These are phyloP conservation scores for Coprinopsis cinerea DNA, from an alignment of 768 basidiomycete species.

Conservation along the genomic window DNA sequence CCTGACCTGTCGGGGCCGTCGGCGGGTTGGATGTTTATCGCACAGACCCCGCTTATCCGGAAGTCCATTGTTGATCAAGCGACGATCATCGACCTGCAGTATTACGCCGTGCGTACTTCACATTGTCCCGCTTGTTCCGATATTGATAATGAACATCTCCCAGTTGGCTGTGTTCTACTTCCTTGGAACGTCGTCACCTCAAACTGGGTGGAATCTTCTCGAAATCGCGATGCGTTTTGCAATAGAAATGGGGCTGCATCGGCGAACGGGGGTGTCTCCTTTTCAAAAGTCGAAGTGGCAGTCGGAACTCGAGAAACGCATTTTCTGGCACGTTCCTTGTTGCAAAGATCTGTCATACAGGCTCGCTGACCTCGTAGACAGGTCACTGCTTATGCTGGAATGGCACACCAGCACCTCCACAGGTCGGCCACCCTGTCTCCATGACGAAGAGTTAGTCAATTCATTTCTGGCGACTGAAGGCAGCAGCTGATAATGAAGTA, in stretches of 20 bases:
- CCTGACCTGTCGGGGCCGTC: constrained; percentile 36
- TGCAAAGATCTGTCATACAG: background rate
- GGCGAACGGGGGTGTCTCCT: constrained; percentile 28
- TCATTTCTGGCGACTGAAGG: background rate
- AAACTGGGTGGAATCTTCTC: background rate
- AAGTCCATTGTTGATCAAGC: constrained; percentile 52
- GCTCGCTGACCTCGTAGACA: constrained; percentile 7
- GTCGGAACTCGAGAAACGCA: constrained; percentile 56
- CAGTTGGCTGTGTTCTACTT: constrained; percentile 30
- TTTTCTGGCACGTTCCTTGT: constrained; percentile 38
- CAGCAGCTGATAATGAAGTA: too few relatives aligned
- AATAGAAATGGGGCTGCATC: constrained; percentile 16
- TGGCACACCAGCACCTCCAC: constrained; percentile 38
- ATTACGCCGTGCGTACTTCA: constrained; percentile 47
- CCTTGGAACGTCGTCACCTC: constrained; percentile 28
- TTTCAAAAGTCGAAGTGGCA: constrained; percentile 33
- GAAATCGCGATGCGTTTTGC: background rate
- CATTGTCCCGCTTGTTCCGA: constrained; percentile 1
- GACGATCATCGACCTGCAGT: constrained; percentile 66
- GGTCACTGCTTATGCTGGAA: constrained; percentile 29
- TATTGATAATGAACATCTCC: background rate
- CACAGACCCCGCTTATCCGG: constrained; percentile 56
- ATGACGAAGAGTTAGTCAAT: constrained; percentile 63
- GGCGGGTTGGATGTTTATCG: constrained; percentile 54
- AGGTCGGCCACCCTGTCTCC: constrained; percentile 61